These are phyloP conservation scores for Lipomyces yarrowii DNA, from an alignment of 1,139 yeast genomes.

Conservation along the genomic window DNA sequence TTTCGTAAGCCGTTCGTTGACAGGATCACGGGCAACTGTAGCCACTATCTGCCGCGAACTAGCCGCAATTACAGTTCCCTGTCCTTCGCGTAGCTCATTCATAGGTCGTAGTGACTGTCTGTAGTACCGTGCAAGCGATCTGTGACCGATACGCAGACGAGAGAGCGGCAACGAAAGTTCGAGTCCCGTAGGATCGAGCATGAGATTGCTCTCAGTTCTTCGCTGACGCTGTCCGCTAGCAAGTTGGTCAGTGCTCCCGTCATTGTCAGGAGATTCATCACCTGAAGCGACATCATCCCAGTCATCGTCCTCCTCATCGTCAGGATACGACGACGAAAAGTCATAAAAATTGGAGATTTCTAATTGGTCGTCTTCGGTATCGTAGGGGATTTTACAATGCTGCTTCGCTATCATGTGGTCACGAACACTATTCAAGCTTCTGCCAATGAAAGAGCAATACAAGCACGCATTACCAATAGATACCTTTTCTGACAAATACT, in stretches of 20 bases:
- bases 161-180: constrained; percentile 78
- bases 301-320: constrained; percentile 46
- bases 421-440: constrained; percentile 79
- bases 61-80: constrained; percentile 91
- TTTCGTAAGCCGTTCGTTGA: constrained; percentile 63
- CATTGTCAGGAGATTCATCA: constrained; percentile 54
- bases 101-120: constrained; percentile 83
- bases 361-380: constrained; percentile 74
- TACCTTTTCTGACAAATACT: constrained; percentile 77
- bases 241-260: constrained; percentile 49
- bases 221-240: constrained; percentile 41
- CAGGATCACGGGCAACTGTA: constrained; percentile 38
- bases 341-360: constrained; percentile 86
- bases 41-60: constrained; percentile 10
- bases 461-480: constrained; percentile 86
- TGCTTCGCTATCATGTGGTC: constrained; percentile 86
- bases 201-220: constrained; percentile 42
- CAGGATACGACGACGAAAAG: constrained; percentile 65
- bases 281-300: constrained; percentile 47
- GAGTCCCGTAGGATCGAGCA: constrained; percentile 60
- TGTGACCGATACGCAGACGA: constrained; percentile 86
- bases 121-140: constrained; percentile 83
- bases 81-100: constrained; percentile 75
- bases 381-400: constrained; percentile 90
- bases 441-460: constrained; percentile 82